Percentiles rank a stretch among this genome's conserved stretches.
Conservation (phyloP, 2,329 filamentous ascomycete genomes). For the Thelonectria rubi region DNA sequence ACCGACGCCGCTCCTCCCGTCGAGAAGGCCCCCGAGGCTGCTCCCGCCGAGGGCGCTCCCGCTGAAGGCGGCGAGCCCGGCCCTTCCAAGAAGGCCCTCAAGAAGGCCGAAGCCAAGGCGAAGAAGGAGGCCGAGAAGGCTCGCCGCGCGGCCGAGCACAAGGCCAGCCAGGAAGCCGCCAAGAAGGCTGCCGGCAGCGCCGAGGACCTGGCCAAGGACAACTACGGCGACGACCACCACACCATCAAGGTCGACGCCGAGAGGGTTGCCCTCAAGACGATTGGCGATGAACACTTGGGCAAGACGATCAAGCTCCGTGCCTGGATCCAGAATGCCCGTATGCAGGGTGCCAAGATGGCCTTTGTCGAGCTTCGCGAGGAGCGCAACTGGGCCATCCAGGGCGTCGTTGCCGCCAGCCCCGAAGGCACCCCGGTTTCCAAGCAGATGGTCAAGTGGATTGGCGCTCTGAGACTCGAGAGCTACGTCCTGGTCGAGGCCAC, state of each 20-base stretch:
- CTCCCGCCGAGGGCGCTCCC: slow-evolving; percentile 23
- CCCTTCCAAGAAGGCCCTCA: slow-evolving; percentile 68
- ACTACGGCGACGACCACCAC: slow-evolving; percentile 78
- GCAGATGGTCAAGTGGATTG: slow-evolving; percentile 95
- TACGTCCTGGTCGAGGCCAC: slow-evolving; percentile 83
- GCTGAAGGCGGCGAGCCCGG: slow-evolving; percentile 35
- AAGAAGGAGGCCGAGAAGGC: slow-evolving; percentile 89
- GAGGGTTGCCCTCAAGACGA: slow-evolving; percentile 67
- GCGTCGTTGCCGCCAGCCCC: slow-evolving; percentile 74
- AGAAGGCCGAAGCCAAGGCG: slow-evolving; percentile 86
- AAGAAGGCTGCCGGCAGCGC: slow-evolving; percentile 72
- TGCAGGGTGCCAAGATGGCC: slow-evolving; percentile 89
- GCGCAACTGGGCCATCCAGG: slow-evolving; percentile 81
- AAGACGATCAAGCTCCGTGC: slow-evolving; percentile 80
- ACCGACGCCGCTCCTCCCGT: slow-evolving; percentile 31
- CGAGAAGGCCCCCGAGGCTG: slow-evolving; percentile 24
- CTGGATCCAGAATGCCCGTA: slow-evolving; percentile 86
- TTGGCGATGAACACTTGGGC: slow-evolving; percentile 72
- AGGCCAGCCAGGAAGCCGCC: slow-evolving; percentile 74
- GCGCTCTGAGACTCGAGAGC: slow-evolving; percentile 78
- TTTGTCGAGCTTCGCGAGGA: slow-evolving; percentile 88
- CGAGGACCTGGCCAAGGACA: slow-evolving; percentile 75
- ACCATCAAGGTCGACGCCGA: slow-evolving; percentile 66
- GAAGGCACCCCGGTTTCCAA: slow-evolving; percentile 73
- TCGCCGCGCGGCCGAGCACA: slow-evolving; percentile 75